Base-by-base conservation (phyloP, 805 yeast species). In the Starmerella lactis-condensi region DNA sequence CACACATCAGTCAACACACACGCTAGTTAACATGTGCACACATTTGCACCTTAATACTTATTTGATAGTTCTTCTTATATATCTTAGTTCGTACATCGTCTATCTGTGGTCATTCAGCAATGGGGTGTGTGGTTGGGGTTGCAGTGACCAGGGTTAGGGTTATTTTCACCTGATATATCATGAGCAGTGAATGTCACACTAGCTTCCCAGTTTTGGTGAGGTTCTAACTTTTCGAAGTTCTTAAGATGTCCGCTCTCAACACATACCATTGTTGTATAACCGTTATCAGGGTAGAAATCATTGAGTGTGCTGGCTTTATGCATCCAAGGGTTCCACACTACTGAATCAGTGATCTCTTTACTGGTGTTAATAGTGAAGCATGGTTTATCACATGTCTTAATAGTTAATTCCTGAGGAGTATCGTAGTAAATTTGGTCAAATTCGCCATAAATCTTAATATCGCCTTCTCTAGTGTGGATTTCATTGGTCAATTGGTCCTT, bases 251-350 rank as follows among this genome's bases (percentile, higher is more conserved):
- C 98, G 2, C 94, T 91, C 55, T 89, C 98, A 35, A 89, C 67
- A 57, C 98, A 89, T 35, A 89, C 69, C 96, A 89, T 85, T 28
- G 73, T 61, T 42, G 70, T 64, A 60, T 62, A 89, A 5, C 94
- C 96, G 32, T 56, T 53, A 51, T 77, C 79, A 30, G 96, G 98
- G 44, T 63, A 66, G 47, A 85, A 89, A 56, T 89, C 98, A 25
- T 61, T 72, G 85, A 89, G 78, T 2, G 75, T 72, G 16, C 57
- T 61, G n/a, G 89, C 68, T 52, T 76, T 78, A 34, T 75, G 65
- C 42, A 67, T 61, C 98, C 96, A 89, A 22, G 98, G 98, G 54
- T 89, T 89, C 98, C 98, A 89, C 33, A 89, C 95, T 29, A 89
- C 96, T 22, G 65, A 57, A 41, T 70, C 76, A 21, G 61, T 64